These are phyloP conservation scores for Aspergillus sp. DNA, from an alignment of 2,329 filamentous ascomycete genomes.

Conservation along the genomic window DNA sequence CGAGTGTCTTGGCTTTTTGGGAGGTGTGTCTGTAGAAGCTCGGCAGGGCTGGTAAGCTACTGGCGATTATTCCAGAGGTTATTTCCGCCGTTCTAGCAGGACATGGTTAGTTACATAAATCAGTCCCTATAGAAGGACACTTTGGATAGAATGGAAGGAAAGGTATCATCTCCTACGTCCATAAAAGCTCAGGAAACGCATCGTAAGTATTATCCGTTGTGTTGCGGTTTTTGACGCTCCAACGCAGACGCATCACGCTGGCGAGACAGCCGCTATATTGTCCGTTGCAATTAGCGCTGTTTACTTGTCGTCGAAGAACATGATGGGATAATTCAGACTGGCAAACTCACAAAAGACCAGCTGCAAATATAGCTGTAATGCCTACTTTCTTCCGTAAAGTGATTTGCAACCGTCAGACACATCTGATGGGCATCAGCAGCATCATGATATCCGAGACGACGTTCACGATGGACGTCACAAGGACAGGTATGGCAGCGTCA, in stretches of 20 bases:
- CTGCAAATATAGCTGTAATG: slow-evolving; percentile 25
- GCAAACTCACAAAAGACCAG: slow-evolving; percentile 24
- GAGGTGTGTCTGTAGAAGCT: slow-evolving; percentile 26
- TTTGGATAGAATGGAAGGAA: neutral
- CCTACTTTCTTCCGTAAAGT: slow-evolving; percentile 21
- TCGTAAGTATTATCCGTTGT: slow-evolving; percentile 25
- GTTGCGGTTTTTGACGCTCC: slow-evolving; percentile 21
- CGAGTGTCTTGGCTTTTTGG: slow-evolving; percentile 17
- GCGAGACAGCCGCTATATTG: slow-evolving; percentile 23
- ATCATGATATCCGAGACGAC: slow-evolving; percentile 27
- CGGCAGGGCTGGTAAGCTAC: slow-evolving; percentile 27
- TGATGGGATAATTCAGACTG: neutral
- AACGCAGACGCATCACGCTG: slow-evolving; percentile 27
- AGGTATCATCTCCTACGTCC: slow-evolving; percentile 25
- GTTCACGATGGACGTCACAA: slow-evolving; percentile 26
- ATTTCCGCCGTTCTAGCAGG: slow-evolving; percentile 26
- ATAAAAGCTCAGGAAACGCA: slow-evolving; percentile 29
- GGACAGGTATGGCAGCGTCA: slow-evolving; percentile 26
- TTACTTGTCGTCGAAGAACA: neutral
- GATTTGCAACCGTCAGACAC: slow-evolving; percentile 28
- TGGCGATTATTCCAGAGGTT: slow-evolving; percentile 28
- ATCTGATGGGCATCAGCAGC: slow-evolving; percentile 26
- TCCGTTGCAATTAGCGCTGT: neutral
- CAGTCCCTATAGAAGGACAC: neutral
- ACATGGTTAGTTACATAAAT: neutral